These are phyloP conservation scores for Auricularia auricula-judae DNA, from an alignment of 768 basidiomycete genomes.

Conservation along the genomic window DNA sequence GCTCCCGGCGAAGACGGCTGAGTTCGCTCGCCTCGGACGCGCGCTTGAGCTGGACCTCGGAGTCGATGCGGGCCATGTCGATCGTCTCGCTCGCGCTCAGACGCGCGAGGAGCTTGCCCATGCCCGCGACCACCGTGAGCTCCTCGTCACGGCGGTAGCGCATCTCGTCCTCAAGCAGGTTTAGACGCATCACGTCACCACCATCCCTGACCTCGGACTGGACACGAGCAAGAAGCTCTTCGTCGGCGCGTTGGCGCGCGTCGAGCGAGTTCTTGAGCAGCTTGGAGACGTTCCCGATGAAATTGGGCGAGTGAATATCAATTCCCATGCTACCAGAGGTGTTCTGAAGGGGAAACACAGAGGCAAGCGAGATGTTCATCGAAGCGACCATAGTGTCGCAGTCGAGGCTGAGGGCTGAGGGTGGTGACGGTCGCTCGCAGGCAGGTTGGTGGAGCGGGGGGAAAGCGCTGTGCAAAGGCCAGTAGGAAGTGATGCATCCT, in stretches of 20 bases:
- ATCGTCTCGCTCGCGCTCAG: background rate
- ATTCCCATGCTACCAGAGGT: background rate
- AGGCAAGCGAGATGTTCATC: background rate
- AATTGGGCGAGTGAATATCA: background rate
- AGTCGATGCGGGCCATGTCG: background rate
- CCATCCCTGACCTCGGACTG: background rate
- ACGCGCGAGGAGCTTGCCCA: background rate
- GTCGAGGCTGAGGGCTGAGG: background rate
- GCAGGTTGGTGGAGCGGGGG: background rate
- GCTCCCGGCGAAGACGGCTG: background rate
- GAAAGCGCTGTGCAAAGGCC: background rate
- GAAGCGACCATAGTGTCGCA: background rate
- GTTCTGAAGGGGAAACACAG: background rate
- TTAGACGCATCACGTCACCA: background rate
- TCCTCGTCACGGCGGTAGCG: conserved; percentile 1
- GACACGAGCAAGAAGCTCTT: background rate
- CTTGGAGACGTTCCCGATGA: background rate
- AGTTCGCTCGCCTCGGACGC: background rate
- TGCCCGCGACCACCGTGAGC: background rate
- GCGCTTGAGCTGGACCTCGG: background rate
- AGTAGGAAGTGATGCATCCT: background rate
- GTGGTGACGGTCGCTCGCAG: too few relatives aligned
- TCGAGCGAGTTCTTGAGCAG: background rate
- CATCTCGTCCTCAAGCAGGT: background rate
- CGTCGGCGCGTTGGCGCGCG: background rate